Conservation (phyloP, 2,329 filamentous ascomycete genomes). For the Colletotrichum graminicola region DNA sequence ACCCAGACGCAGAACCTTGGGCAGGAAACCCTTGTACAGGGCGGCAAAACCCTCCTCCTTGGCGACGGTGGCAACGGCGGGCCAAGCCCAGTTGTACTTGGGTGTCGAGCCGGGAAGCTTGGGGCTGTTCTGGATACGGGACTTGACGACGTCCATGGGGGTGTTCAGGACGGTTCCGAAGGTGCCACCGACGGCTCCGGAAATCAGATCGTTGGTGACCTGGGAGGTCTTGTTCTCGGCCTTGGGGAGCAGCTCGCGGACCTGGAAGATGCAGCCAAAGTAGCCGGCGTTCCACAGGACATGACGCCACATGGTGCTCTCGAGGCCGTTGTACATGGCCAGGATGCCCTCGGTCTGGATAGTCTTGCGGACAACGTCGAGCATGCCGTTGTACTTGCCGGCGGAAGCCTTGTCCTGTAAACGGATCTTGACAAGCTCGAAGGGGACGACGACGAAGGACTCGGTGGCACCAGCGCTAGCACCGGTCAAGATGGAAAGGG, state of each 20-base stretch:
- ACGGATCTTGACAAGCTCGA: conserved; percentile 98
- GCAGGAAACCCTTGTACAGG: conserved; percentile 97
- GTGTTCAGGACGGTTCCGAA: conserved; percentile 92
- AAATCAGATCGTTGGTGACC: conserved; percentile 88
- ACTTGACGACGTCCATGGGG: conserved; percentile 97
- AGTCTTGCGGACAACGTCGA: conserved; percentile 86
- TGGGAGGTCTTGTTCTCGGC: conserved; percentile 84
- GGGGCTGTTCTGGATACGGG: conserved; percentile 93
- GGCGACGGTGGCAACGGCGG: conserved; percentile 85
- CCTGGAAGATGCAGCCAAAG: conserved; percentile 99
- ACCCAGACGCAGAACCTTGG: conserved; percentile 78
- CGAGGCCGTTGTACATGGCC: conserved; percentile 95
- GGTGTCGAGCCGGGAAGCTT: conserved; percentile 83
- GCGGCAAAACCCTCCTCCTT: conserved; percentile 93
- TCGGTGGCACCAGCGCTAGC: conserved; percentile 96
- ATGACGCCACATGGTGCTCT: conserved; percentile 97
- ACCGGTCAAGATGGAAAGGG: conserved; percentile 90
- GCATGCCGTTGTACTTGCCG: conserved; percentile 85
- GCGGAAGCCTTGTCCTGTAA: conserved; percentile 96
- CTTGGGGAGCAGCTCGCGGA: conserved; percentile 84
- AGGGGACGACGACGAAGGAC: conserved; percentile 96
- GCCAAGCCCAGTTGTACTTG: conserved; percentile 99
- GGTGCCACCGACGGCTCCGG: conserved; percentile 89
- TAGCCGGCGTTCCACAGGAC: conserved; percentile 91
- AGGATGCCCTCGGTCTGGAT: conserved; percentile 85